Base-by-base conservation (phyloP, 208 protist genomes). In the Phytomonas francai region DNA sequence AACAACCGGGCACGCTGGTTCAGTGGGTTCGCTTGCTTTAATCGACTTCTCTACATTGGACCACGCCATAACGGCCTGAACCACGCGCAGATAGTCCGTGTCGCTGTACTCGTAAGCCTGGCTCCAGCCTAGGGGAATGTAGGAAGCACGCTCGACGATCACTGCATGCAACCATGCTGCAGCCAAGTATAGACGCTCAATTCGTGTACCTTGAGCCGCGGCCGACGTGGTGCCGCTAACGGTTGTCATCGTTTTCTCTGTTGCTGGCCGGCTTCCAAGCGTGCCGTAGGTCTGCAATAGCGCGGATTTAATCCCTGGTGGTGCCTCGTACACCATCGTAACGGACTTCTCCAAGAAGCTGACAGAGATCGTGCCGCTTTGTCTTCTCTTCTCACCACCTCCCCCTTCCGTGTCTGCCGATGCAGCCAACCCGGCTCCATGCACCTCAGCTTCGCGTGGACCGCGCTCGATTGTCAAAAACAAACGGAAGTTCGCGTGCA, bases 21-120 rank as follows among this genome's bases (percentile, higher is more conserved):
- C 9, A 33, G 32, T 59, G 54, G 56, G 57, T 63, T 79, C 66
- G n/a, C 60, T 57, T 39, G n/a, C 32, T 61, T 30, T 29, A 39
- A 32, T 7, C 9, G 32, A 36, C 31, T 56, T n/a, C 28, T 92
- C 27, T 95, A 68, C 28, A 7, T 49, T 30, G 29, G 70, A 69
- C 97, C 97, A 99, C 29, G 84, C 79, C 65, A 97, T 88, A 29
- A 99, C 78, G 8, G 94, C 87, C 33, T 97, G 85, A 14, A 98
- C 59, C 8, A 98, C 93, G 49, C 89, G 93, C 39, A 86, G 79
- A 51, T 98, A 91, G 79, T 99, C 98, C 14, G 89, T 89, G 45
- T 99, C 97, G 65, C 87, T 98, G 83, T 99, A 99, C 81, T 99
- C 98, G 85, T 99, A 99, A 6, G 63, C 63, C 83, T 99, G 97